These are phyloP conservation scores for Cladophialophora exuberans DNA, from an alignment of 2,329 filamentous ascomycete genomes.

Conservation along the genomic window DNA sequence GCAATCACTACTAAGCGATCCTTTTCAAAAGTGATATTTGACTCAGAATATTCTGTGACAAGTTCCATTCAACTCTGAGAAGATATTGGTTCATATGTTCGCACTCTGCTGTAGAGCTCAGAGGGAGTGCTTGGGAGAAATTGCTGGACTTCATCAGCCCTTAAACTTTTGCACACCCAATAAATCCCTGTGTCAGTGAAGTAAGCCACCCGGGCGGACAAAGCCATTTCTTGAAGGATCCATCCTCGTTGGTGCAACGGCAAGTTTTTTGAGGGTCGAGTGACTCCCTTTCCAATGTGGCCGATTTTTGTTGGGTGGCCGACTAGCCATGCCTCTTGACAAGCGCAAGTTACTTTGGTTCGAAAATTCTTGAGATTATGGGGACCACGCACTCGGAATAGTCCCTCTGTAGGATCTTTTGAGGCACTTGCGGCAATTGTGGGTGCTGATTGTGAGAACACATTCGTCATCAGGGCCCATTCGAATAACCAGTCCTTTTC, in stretches of 20 bases:
- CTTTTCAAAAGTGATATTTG: neutral
- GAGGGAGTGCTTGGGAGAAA: neutral
- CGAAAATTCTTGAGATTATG: neutral
- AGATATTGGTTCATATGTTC: neutral
- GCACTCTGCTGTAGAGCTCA: neutral
- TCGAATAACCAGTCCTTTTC: neutral
- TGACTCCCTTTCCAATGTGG: neutral
- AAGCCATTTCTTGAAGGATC: neutral
- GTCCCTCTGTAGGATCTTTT: neutral
- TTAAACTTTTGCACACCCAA: neutral
- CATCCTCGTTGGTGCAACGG: neutral
- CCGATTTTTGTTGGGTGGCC: neutral
- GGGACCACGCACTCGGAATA: neutral
- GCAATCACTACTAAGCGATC: neutral
- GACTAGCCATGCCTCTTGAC: neutral
- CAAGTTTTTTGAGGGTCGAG: neutral
- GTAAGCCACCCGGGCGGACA: neutral
- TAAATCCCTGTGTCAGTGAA: neutral
- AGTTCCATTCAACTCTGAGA: neutral
- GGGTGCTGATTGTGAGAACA: neutral
- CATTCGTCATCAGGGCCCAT: neutral
- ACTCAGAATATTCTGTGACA: neutral
- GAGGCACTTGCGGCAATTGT: neutral
- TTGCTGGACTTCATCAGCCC: neutral
- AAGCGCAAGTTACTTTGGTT: neutral